Percentiles rank a stretch among this genome's conserved stretches.
Evolutionary conservation across 2,329 filamentous ascomycete species (phyloP).

Genomic region (Cadophora gregata): DNA sequence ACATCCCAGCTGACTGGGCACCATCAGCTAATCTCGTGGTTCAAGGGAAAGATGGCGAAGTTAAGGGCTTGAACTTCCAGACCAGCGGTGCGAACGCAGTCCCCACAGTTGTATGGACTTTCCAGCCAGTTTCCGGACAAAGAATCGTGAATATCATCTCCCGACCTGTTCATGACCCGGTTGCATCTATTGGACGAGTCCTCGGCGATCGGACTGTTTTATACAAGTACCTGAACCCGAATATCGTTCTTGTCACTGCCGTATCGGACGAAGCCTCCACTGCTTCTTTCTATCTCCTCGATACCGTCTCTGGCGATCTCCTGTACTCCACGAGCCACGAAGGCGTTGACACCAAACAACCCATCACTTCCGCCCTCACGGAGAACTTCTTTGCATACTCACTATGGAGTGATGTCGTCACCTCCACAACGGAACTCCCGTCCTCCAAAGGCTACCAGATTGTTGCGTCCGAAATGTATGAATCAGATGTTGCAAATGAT

Average conservation of each 20-base stretch:
- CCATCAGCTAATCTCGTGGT: constrained; percentile 62
- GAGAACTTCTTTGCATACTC: constrained; percentile 98
- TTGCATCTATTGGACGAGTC: constrained; percentile 94
- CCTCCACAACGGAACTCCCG: constrained; percentile 60
- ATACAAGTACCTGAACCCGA: constrained; percentile 96
- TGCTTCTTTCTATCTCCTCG: constrained; percentile 79
- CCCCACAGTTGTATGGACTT: constrained; percentile 71
- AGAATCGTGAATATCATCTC: constrained; percentile 71
- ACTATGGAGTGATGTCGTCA: constrained; percentile 68
- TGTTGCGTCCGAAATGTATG: constrained; percentile 86
- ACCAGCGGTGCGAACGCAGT: constrained; percentile 49
- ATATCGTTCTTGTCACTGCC: constrained; percentile 78
- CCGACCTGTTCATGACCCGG: constrained; percentile 77
- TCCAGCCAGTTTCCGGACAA: constrained; percentile 69
- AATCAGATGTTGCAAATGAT: constrained; percentile 82
- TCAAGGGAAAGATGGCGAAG: constrained; percentile 53
- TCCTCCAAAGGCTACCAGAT: constrained; percentile 84
- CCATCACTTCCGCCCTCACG: constrained; percentile 78
- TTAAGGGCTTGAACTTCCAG: constrained; percentile 62
- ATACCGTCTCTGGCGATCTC: constrained; percentile 83
- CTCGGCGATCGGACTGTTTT: constrained; percentile 90
- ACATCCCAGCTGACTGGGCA: constrained; percentile 52
- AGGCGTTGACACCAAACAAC: constrained; percentile 75
- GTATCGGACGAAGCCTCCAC: constrained; percentile 62
- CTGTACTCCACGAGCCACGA: constrained; percentile 73